Base-by-base conservation (phyloP, 306 rosid genomes). In the Malus fusca region DNA sequence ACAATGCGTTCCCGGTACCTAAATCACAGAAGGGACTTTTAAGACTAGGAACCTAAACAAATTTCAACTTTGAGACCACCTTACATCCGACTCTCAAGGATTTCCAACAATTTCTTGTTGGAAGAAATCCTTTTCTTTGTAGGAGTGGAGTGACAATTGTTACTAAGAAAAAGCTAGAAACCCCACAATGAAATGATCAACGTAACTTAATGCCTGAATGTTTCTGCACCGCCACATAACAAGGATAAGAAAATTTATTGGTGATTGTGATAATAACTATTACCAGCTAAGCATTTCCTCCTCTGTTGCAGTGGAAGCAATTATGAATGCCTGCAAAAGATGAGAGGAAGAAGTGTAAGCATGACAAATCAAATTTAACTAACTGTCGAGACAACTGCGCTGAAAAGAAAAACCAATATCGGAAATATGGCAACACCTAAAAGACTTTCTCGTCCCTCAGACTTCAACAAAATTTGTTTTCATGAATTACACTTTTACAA, bases 201-300 rank as follows among this genome's bases (percentile, higher is more conserved):
- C 5, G 11, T 51, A 25, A 48, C 13, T 31, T 70, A 71, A 31
- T 30, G 46, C 74, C 30, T 18, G 52, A 33, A 35, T 30, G 75
- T 71, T 30, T 13, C 62, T 10, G 1, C 31, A 26, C 11, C 10
- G 62, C 11, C 43, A 30, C 44, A 25, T 18, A 28, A 30, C 58
- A 52, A 33, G 46, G 23, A 65, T 2, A 65, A 35, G 21, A 19
- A 26, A 28, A 19, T 26, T 11, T 70, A 4, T n/a, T 51, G 75
- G 61, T 19, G 26, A 21, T 69, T 53, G 26, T 17, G 25, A 14
- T 13, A 13, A 31, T 17, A 43, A 65, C 56, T 72, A 86, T 84
- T 82, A 94, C 98, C 98, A 91, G 72, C 80, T 93, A 83, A 85
- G 96, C 98, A 93, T 93, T 84, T 93, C 98, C 35, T 93, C 97